Conservation (phyloP, 2,329 filamentous ascomycete genomes). For the Apiospora marii region DNA sequence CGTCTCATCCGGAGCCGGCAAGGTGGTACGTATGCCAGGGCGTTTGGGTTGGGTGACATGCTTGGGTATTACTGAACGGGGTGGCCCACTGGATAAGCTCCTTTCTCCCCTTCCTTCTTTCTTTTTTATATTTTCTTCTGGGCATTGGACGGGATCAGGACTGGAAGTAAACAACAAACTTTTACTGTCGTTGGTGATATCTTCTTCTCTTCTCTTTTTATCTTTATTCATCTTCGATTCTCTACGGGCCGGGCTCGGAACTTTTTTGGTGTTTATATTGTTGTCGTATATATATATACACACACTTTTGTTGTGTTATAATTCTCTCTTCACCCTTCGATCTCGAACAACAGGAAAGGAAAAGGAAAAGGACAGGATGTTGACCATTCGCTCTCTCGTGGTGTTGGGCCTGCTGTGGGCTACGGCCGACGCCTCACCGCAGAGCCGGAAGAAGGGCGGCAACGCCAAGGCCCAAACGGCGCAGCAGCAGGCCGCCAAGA, state of each 20-base stretch:
- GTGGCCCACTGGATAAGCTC: conserved; percentile 2
- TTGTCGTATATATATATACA: not conserved
- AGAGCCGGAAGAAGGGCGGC: conserved; percentile 30
- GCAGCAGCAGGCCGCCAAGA: conserved; percentile 37
- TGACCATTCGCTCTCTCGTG: conserved; percentile 38
- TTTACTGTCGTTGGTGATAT: conserved; percentile 10
- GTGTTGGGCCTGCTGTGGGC: conserved; percentile 32
- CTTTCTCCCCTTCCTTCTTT: not conserved
- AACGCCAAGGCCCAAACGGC: conserved; percentile 34
- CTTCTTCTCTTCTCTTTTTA: not conserved
- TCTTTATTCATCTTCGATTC: not conserved
- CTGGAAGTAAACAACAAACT: conserved; percentile 1
- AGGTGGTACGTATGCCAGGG: not conserved
- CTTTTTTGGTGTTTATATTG: not conserved
- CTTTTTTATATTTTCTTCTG: not conserved
- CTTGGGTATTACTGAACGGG: not conserved
- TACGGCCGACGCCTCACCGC: conserved; percentile 36
- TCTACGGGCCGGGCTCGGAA: conserved; percentile 15
- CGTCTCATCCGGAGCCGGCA: not conserved
- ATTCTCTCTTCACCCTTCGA: not conserved
- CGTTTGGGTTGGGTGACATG: not conserved
- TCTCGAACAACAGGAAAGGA: conserved; percentile 20
- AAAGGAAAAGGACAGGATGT: conserved; percentile 33
- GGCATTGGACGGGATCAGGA: not conserved
- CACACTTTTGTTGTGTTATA: not conserved